Percentiles rank a stretch among this genome's conserved stretches.
Evolutionary conservation across 805 yeast genomes (phyloP).

Genomic region (Candida nitratophila): DNA sequence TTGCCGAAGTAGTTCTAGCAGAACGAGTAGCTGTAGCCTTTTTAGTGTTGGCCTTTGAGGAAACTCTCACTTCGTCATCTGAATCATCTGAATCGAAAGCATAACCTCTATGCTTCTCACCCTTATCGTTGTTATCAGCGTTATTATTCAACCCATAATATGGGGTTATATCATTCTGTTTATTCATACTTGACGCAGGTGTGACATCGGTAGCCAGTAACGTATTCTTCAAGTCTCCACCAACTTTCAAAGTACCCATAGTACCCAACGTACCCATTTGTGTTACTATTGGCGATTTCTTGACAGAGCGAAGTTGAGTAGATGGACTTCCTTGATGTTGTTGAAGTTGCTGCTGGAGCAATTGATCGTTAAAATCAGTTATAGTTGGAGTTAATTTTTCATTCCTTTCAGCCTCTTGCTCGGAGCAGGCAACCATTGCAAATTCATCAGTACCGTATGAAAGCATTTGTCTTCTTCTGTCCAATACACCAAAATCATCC

Average conservation of each 20-base stretch:
- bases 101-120: neutral
- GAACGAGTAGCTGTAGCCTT: neutral
- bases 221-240: conserved; percentile 3
- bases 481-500: conserved; percentile 87
- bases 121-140: neutral
- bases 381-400: conserved; percentile 51
- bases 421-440: conserved; percentile 59
- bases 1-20: too few relatives aligned
- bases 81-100: conserved; percentile 1
- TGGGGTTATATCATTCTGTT: neutral
- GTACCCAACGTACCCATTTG: neutral
- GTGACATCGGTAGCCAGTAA: conserved; percentile 14
- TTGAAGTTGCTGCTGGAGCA: neutral
- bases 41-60: neutral
- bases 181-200: conserved; percentile 14
- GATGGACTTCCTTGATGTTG: neutral
- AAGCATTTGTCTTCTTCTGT: conserved; percentile 54
- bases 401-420: conserved; percentile 40
- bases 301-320: neutral
- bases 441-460: conserved; percentile 79
- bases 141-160: neutral
- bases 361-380: conserved; percentile 7
- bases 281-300: neutral
- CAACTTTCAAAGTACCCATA: neutral
- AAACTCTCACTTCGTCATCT: neutral